phyloP scores from a whole-genome alignment of 768 basidiomycete genomes.

The Hericium rajendrae region DNA sequence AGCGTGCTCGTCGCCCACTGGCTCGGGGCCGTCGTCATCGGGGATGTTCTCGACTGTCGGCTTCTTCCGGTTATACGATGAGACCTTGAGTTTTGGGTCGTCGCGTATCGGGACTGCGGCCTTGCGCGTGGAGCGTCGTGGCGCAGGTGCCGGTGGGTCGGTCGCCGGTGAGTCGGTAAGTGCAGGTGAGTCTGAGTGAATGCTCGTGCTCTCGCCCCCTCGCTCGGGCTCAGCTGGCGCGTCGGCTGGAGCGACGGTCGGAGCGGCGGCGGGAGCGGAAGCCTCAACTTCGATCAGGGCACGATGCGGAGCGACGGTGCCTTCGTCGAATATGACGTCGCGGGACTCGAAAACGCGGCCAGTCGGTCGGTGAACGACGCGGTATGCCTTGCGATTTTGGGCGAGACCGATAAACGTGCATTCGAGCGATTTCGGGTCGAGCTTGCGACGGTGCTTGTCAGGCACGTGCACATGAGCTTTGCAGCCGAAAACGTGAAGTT shows the following conservation, averaged over 20 bases:
- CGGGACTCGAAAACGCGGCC: neutral
- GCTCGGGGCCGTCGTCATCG: neutral
- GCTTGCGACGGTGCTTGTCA: constrained; percentile 1
- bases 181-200: neutral
- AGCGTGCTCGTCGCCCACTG: neutral
- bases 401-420: constrained; percentile 13
- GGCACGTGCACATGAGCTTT: constrained; percentile 6
- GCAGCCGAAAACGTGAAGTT: constrained; percentile 7
- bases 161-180: neutral
- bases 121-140: neutral
- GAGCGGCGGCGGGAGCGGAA: neutral
- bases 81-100: neutral
- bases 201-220: too few species aligned
- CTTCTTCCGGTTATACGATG: neutral
- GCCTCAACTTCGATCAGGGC: neutral
- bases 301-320: neutral
- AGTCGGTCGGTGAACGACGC: neutral
- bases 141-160: neutral
- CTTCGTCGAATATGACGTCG: constrained; percentile 11
- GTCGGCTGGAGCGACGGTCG: neutral
- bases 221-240: too few species aligned
- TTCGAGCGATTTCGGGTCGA: constrained; percentile 1
- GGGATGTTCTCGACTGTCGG: too few species aligned
- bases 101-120: neutral
- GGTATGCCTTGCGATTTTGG: constrained; percentile 7